These are phyloP conservation scores for Trypanosoma rangeli DNA, from an alignment of 208 protist genomes.

Conservation along the genomic window DNA sequence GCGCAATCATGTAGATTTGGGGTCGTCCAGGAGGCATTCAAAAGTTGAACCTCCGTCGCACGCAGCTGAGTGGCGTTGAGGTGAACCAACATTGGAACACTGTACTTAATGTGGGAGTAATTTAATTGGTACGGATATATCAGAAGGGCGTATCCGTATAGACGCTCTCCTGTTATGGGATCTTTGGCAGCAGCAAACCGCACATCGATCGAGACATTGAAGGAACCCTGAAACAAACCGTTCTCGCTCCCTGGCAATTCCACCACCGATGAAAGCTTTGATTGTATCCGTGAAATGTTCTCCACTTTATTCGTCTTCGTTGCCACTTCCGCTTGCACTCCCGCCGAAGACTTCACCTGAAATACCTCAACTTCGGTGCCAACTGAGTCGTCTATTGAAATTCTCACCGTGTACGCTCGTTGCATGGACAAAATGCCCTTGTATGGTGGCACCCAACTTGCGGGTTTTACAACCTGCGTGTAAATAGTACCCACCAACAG, in stretches of 20 bases:
- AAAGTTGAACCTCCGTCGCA: conserved; percentile 34
- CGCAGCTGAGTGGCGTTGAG: conserved; percentile 32
- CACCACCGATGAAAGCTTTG: not conserved
- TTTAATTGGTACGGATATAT: conserved; percentile 61
- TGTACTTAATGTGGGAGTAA: conserved; percentile 26
- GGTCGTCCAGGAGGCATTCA: conserved; percentile 62
- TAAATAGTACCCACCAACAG: conserved; percentile 77
- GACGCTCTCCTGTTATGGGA: conserved; percentile 51
- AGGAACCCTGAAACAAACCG: not conserved
- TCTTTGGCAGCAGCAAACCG: conserved; percentile 50
- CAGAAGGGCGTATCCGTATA: conserved; percentile 71
- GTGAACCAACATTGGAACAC: conserved; percentile 26
- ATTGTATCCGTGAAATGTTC: not conserved
- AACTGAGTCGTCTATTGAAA: conserved; percentile 65
- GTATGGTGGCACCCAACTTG: conserved; percentile 42
- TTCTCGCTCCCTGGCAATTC: not conserved
- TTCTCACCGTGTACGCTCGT: conserved; percentile 40
- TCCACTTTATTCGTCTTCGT: not conserved
- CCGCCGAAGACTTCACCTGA: not conserved
- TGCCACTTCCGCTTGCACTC: not conserved
- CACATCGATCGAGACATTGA: conserved; percentile 42
- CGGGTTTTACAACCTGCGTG: conserved; percentile 74
- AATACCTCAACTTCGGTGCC: conserved; percentile 37
- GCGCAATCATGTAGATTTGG: conserved; percentile 62
- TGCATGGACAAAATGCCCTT: conserved; percentile 46